Conservation (phyloP, 139 green algal genomes). For the Chlamydomonas sphaeroides region DNA sequence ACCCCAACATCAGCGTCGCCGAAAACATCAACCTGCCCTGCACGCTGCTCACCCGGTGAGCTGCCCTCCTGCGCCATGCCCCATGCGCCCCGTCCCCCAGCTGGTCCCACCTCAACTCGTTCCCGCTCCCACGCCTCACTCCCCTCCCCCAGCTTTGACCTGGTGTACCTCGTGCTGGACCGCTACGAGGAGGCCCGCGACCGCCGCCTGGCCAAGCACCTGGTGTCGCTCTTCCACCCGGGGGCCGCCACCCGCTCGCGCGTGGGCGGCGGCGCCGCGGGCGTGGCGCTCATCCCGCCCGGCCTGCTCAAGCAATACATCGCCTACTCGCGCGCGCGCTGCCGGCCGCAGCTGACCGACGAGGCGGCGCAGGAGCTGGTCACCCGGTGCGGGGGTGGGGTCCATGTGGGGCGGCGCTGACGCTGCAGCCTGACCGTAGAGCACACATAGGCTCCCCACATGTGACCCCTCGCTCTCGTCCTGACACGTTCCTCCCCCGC, state of each 20-base stretch:
- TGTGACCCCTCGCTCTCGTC: background rate
- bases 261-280: background rate
- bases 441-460: too few species aligned
- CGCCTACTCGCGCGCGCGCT: constrained; percentile 79
- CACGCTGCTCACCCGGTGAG: constrained; percentile 84
- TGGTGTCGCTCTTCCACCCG: constrained; percentile 89
- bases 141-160: constrained; percentile 79
- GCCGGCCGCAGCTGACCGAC: constrained; percentile 80
- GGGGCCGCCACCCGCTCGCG: background rate
- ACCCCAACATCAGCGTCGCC: constrained; percentile 86
- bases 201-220: constrained; percentile 87
- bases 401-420: background rate
- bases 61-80: constrained; percentile 18
- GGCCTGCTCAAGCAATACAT: constrained; percentile 94
- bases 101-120: background rate
- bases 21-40: constrained; percentile 99
- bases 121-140: background rate
- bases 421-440: too few species aligned
- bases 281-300: constrained; percentile 57
- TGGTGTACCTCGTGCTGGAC: constrained; percentile 98
- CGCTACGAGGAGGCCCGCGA: constrained; percentile 87
- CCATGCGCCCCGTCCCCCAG: too few species aligned
- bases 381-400: constrained; percentile 7
- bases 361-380: constrained; percentile 83
- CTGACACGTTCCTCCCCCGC: background rate